Evolutionary conservation across 2,329 filamentous ascomycete species (phyloP).

Genomic region (Aphanoascus verrucosus): DNA sequence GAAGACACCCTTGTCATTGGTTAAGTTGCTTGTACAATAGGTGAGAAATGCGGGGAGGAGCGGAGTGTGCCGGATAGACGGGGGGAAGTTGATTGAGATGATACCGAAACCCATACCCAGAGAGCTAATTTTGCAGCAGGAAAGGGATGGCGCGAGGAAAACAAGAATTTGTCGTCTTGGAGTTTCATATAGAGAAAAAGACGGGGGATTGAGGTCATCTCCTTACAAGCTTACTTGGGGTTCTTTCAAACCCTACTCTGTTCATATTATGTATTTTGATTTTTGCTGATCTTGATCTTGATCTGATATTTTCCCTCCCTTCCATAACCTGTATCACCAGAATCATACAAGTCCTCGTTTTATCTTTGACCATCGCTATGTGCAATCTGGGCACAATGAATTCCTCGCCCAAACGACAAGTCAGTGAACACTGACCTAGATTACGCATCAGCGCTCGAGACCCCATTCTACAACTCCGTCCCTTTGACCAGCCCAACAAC

Average conservation of each 20-base stretch:
- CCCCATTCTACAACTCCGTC: too few relatives aligned
- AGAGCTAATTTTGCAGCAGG: conserved; percentile 9
- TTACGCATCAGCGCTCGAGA: too few relatives aligned
- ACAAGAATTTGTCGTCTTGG: conserved; percentile 4
- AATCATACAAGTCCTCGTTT: conserved; percentile 6
- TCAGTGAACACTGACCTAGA: too few relatives aligned
- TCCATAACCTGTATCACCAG: conserved; percentile 4
- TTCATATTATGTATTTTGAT: conserved; percentile 13
- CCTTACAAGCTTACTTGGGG: not conserved
- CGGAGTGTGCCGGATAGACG: not conserved
- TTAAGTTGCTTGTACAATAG: conserved; percentile 44
- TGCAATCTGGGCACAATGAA: not conserved
- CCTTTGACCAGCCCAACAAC: conserved; percentile 1
- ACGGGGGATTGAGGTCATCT: conserved; percentile 1
- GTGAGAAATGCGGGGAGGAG: not conserved
- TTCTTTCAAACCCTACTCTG: conserved; percentile 4
- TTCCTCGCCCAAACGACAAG: not conserved
- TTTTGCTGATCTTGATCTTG: not conserved
- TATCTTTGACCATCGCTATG: not conserved
- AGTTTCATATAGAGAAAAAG: conserved; percentile 15
- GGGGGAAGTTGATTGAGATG: conserved; percentile 1
- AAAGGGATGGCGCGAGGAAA: not conserved
- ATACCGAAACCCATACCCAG: not conserved
- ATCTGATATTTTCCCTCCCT: not conserved
- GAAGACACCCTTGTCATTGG: conserved; percentile 84